Evolutionary conservation across 441 rosid genomes (phyloP).

Genomic region (Gossypium lobatum): DNA sequence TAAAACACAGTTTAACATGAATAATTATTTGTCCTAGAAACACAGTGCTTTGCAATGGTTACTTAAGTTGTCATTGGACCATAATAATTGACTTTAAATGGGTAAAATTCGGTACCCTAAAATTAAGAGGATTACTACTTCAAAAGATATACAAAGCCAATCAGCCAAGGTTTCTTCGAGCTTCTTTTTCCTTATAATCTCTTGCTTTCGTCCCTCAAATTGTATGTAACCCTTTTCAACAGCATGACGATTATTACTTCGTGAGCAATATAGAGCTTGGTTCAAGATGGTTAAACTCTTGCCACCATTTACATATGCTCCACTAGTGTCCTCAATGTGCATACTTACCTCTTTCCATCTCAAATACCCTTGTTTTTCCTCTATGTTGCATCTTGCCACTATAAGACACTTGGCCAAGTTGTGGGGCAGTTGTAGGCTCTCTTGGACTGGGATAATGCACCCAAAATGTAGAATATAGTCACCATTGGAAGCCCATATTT

Average conservation of each 20-base stretch:
- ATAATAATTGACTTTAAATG: not conserved
- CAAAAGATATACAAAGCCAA: slow-evolving; percentile 14
- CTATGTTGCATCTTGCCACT: slow-evolving; percentile 19
- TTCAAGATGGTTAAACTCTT: slow-evolving; percentile 23
- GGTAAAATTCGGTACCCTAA: slow-evolving; percentile 1
- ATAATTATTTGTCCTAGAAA: not conserved
- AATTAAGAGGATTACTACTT: slow-evolving; percentile 18
- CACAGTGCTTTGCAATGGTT: not conserved
- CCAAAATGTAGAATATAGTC: slow-evolving; percentile 22
- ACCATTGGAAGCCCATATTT: slow-evolving; percentile 16
- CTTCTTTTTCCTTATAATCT: slow-evolving; percentile 6
- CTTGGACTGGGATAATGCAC: slow-evolving; percentile 26
- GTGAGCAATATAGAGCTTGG: slow-evolving; percentile 21
- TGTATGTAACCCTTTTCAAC: slow-evolving; percentile 11
- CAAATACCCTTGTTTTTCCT: not conserved
- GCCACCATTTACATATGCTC: slow-evolving; percentile 13
- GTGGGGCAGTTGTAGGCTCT: slow-evolving; percentile 7
- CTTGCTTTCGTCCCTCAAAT: slow-evolving; percentile 19
- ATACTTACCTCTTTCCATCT: slow-evolving; percentile 24
- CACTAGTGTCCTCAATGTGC: slow-evolving; percentile 24
- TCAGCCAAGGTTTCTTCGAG: slow-evolving; percentile 18
- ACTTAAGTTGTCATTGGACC: not conserved
- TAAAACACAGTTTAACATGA: too few relatives aligned
- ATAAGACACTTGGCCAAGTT: slow-evolving; percentile 22
- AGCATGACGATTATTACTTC: slow-evolving; percentile 10